A percentile compares a stretch with the other conserved stretches of the same genome.
Conservation (phyloP, 257 asterid species). For the Oldenlandia corymbosa region DNA sequence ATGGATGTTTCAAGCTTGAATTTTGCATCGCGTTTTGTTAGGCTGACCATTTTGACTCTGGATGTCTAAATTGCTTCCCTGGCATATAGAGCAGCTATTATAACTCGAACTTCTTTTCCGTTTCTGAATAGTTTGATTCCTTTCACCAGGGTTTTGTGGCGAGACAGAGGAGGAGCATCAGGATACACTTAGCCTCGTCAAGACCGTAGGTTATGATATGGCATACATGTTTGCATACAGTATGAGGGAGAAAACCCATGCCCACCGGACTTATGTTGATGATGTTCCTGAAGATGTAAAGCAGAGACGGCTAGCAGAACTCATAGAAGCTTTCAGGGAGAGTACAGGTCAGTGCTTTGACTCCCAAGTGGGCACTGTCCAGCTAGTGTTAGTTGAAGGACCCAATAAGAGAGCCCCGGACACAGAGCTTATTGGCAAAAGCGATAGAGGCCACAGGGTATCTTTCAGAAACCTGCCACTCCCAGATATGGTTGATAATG, state of each 20-base stretch:
- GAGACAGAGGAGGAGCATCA: slow-evolving; percentile 91
- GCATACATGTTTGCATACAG: slow-evolving; percentile 99
- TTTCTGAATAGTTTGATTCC: slow-evolving; percentile 12
- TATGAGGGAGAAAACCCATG: slow-evolving; percentile 99
- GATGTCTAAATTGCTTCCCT: not conserved
- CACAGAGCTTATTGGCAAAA: slow-evolving; percentile 86
- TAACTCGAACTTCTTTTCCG: slow-evolving; percentile 3
- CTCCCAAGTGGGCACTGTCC: slow-evolving; percentile 64
- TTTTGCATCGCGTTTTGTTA: not conserved
- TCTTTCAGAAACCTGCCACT: slow-evolving; percentile 46
- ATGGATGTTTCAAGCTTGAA: slow-evolving; percentile 1
- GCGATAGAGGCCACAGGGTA: slow-evolving; percentile 92
- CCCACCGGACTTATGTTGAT: slow-evolving; percentile 81
- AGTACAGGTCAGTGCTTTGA: slow-evolving; percentile 83
- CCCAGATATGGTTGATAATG: slow-evolving; percentile 48
- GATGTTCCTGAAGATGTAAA: slow-evolving; percentile 78
- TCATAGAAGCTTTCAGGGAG: slow-evolving; percentile 72
- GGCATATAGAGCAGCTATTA: not conserved
- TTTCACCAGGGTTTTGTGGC: slow-evolving; percentile 79
- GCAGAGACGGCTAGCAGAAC: slow-evolving; percentile 84
- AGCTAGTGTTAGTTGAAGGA: slow-evolving; percentile 91
- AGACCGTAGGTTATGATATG: slow-evolving; percentile 80
- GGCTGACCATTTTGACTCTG: not conserved
- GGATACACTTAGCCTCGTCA: slow-evolving; percentile 66
- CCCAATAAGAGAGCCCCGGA: slow-evolving; percentile 92